Base-by-base conservation (phyloP, 768 basidiomycete genomes). In the Lactarius tabidus region DNA sequence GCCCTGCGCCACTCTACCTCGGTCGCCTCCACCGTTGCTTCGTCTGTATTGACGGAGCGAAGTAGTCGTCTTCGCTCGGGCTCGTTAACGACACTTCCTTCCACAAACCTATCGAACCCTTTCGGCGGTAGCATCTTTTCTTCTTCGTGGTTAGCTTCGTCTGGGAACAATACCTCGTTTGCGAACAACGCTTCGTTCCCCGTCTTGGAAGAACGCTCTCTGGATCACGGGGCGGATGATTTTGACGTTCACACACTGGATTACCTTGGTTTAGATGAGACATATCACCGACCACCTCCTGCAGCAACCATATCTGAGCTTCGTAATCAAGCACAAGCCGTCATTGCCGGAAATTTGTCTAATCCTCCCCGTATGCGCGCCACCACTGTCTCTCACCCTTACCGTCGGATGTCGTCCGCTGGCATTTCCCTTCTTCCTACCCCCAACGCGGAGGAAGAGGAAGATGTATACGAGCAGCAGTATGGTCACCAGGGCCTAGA, bases 221-320 rank as follows among this genome's bases (percentile, higher is more conserved):
- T 85, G 67, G 90, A 92, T 73, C 89, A 89, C 23, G 84, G 81
- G n/a, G 80, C 84, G 28, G 95, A 97, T 60, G 90, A 93, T 57
- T 91, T 93, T 74, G 91, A 94, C 71, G 91, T 95, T 53, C 93
- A 94, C 73, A 98, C 96, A 31, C 84, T 98, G 66, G 95, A 97
- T 76, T 98, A 98, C 76, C 90, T 98, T 57, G 96, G 96, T 52
- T 82, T 98, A 71, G 96, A 95, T 71, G 95, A 93, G 68, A 65
- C 64, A n/a, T 45, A 78, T 62, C 80, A 84, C 69, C 84, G 88
- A 59, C 85, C 84, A 58, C 85, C 90, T n/a, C 88, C 88, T 2
- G 91, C 93, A 6, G 93, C 93, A 14, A 94, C 93, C 43, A 87
- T 95, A 66, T 85, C 91, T 23, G 95, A 95, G 76, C 79, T 95